A percentile compares a stretch with the other conserved stretches of the same genome.
phyloP scores from a whole-genome alignment of 1,284 basidiomycete species.

The Trichosporon sp. region DNA sequence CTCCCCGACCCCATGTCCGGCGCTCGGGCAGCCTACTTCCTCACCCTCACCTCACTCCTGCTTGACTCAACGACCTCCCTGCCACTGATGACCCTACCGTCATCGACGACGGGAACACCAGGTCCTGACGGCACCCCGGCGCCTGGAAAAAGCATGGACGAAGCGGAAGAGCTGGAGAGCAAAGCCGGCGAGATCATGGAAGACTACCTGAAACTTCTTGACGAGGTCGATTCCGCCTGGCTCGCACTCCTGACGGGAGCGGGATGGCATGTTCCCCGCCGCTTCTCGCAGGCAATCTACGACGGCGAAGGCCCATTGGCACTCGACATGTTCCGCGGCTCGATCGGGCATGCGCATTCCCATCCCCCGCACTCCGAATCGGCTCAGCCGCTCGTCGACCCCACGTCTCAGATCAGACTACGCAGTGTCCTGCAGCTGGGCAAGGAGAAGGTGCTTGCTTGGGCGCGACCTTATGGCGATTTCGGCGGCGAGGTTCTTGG shows the following conservation, averaged over 20 bases:
- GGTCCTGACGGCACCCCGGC: no score
- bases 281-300: background rate
- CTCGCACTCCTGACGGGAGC: conserved; percentile 34
- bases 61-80: conserved; percentile 36
- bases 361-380: background rate
- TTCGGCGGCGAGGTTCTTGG: conserved; percentile 36
- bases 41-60: conserved; percentile 34
- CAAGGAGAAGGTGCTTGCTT: conserved; percentile 39
- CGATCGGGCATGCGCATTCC: background rate
- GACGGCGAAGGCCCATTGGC: background rate
- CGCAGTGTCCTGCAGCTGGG: conserved; percentile 37
- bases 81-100: conserved; percentile 28
- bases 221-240: conserved; percentile 40
- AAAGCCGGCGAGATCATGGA: conserved; percentile 30
- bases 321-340: conserved; percentile 3
- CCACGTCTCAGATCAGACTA: conserved; percentile 41
- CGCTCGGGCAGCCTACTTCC: conserved; percentile 42
- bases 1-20: conserved; percentile 36
- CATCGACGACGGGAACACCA: background rate
- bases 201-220: conserved; percentile 34
- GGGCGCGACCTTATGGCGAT: conserved; percentile 44
- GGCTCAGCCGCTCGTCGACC: conserved; percentile 30
- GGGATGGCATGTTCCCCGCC: background rate
- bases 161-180: conserved; percentile 21
- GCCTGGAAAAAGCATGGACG: no score